Percentiles rank a stretch among this genome's conserved stretches.
Conservation (phyloP, 352 stramenopile genomes). For the Phytophthora capsici region DNA sequence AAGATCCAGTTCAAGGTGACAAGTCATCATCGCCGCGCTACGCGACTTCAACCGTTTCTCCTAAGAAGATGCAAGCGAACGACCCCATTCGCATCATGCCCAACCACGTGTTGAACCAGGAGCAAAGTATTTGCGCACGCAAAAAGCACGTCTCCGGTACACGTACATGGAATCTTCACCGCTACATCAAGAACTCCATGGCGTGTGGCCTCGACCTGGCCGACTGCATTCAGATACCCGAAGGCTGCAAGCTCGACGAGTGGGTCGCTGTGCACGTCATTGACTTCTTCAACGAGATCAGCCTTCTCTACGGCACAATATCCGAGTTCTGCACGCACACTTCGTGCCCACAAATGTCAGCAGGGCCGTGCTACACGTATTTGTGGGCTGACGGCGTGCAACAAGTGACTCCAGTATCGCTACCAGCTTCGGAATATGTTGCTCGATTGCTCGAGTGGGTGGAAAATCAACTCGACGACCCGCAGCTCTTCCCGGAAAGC, state of each 20-base stretch:
- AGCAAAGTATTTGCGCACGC: slow-evolving; percentile 56
- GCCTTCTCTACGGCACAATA: slow-evolving; percentile 90
- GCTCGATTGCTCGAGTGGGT: slow-evolving; percentile 89
- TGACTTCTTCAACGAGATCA: slow-evolving; percentile 96
- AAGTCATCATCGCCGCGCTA: slow-evolving; percentile 29
- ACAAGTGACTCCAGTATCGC: slow-evolving; percentile 49
- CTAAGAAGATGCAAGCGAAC: slow-evolving; percentile 12
- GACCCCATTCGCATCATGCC: slow-evolving; percentile 42
- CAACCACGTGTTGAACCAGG: slow-evolving; percentile 60
- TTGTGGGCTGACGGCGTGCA: slow-evolving; percentile 80
- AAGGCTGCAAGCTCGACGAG: slow-evolving; percentile 65
- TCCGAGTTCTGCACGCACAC: slow-evolving; percentile 78
- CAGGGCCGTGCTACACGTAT: slow-evolving; percentile 88
- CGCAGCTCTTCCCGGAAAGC: slow-evolving; percentile 56
- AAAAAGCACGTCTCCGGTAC: slow-evolving; percentile 67
- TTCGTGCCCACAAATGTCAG: slow-evolving; percentile 76
- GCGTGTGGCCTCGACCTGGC: slow-evolving; percentile 56
- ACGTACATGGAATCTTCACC: slow-evolving; percentile 72
- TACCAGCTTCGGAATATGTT: slow-evolving; percentile 88
- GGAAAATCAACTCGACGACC: slow-evolving; percentile 83
- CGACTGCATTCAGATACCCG: slow-evolving; percentile 72
- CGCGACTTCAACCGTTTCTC: slow-evolving; percentile 14
- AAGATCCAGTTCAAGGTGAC: slow-evolving; percentile 20
- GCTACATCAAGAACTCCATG: slow-evolving; percentile 76
- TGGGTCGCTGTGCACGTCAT: slow-evolving; percentile 83